Percentiles rank a stretch among this genome's conserved stretches.
Evolutionary conservation across 2,329 filamentous ascomycete species (phyloP).

Genomic region (Pestalotiopsis sp.): DNA sequence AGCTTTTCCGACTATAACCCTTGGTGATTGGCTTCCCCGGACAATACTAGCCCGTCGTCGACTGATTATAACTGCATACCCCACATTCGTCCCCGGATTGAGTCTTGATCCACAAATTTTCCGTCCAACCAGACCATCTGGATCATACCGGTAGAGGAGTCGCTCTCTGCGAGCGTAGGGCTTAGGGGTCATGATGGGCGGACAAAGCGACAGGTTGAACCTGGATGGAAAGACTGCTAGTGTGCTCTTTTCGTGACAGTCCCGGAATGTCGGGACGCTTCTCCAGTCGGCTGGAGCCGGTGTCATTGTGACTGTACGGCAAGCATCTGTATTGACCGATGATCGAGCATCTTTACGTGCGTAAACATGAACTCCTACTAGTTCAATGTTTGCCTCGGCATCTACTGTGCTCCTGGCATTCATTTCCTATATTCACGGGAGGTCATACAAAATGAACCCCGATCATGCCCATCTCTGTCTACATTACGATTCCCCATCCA

Average conservation of each 20-base stretch:
- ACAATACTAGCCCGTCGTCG: slow-evolving; percentile 7
- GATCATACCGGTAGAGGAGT: slow-evolving; percentile 2
- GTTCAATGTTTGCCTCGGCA: neutral
- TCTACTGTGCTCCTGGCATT: no score
- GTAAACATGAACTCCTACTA: neutral
- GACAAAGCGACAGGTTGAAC: neutral
- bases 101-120: slow-evolving; percentile 8
- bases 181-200: neutral
- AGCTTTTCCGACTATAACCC: neutral
- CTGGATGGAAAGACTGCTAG: neutral
- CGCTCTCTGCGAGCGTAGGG: neutral
- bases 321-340: neutral
- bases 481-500: slow-evolving; percentile 7
- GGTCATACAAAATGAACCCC: neutral
- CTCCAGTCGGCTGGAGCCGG: neutral
- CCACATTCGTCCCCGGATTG: slow-evolving; percentile 9
- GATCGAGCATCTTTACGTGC: neutral
- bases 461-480: neutral
- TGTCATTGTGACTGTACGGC: neutral
- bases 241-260: neutral
- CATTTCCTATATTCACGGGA: no score
- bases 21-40: slow-evolving; percentile 10
- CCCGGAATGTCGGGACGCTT: slow-evolving; percentile 8
- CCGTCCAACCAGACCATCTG: slow-evolving; percentile 10
- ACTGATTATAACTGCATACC: slow-evolving; percentile 3